Evolutionary conservation across 768 basidiomycete genomes (phyloP), one percentile per base, ranked within the genome.

Genomic region (Boletus vinaceobasis): DNA sequence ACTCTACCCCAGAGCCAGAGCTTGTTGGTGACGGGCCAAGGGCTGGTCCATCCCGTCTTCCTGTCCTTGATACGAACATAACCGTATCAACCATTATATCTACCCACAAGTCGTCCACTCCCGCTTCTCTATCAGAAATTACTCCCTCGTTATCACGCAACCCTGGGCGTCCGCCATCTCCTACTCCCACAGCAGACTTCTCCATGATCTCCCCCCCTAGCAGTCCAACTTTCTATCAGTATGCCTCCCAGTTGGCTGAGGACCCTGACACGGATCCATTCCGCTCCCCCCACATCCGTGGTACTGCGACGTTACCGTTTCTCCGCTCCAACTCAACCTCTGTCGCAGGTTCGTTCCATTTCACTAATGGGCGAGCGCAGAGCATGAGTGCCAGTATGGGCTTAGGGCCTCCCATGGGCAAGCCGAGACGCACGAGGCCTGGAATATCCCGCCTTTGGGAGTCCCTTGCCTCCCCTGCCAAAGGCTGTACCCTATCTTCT

Each of bases 141-240:
- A 53, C 66, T 60, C 56, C 62, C 62, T 55, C 75, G 4, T 17
- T 50, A 37, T 56, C 59, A 27, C 58, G 49, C 46, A 45, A 48
- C 38, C 26, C 53, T 32, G 47, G 66, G 14, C 71, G 77, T 36
- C 75, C 79, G 5, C 67, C 76, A 23, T 81, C 79, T 17, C 79
- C 79, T 17, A 55, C 77, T 0, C 73, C 69, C 14, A 77, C 74
- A 27, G 72, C 75, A 17, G 79, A 80, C 53, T 80, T 74, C 49
- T 79, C 78, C 32, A 70, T 80, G 50, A 71, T 80, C 46, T 75
- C 72, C 21, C 75, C 74, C 51, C 77, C 75, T 17, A 73, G 67
- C 43, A 67, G 66, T 17, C 72, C 71, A 26, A 65, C 73, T 0
- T 65, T 68, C 17, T 61, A 70, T 31, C 71, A 74, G 43, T 67